Evolutionary conservation across 495 filamentous ascomycete genomes (phyloP).

Genomic region (Xylaria curta): DNA sequence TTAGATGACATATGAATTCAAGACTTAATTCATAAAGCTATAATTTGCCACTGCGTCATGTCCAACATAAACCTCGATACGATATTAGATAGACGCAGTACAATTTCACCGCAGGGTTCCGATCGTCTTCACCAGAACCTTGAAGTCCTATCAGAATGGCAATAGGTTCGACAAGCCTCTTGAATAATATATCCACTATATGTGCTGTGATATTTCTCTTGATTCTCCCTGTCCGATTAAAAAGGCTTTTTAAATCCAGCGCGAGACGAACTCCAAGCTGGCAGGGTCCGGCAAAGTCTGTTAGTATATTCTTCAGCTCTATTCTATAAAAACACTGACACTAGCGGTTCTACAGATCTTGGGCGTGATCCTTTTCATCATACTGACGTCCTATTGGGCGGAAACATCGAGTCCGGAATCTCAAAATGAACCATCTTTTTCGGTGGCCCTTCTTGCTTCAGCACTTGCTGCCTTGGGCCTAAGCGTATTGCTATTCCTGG

Average conservation of each 20-base stretch:
- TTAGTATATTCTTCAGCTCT: background rate
- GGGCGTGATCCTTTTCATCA: background rate
- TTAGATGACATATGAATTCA: background rate
- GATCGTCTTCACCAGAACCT: background rate
- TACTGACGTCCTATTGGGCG: background rate
- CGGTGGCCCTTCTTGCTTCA: conserved; percentile 18
- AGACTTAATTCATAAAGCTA: background rate
- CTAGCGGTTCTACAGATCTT: background rate
- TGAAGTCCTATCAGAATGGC: background rate
- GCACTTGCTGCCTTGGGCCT: conserved; percentile 46
- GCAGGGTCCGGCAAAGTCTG: background rate
- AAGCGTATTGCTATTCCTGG: conserved; percentile 23
- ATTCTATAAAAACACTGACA: background rate
- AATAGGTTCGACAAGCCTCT: background rate
- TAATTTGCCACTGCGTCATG: background rate
- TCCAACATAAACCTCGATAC: background rate
- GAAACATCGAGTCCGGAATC: no score
- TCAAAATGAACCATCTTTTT: background rate
- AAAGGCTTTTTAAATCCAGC: background rate
- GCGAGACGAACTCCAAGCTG: background rate
- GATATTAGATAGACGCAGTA: background rate
- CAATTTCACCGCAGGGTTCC: background rate
- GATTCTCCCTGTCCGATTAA: background rate
- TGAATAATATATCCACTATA: background rate
- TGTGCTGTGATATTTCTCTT: conserved; percentile 15